A percentile compares a stretch with the other conserved stretches of the same genome.
These are phyloP conservation scores for Chlorociboria aeruginascens DNA, from an alignment of 495 filamentous ascomycete genomes.

Conservation along the genomic window DNA sequence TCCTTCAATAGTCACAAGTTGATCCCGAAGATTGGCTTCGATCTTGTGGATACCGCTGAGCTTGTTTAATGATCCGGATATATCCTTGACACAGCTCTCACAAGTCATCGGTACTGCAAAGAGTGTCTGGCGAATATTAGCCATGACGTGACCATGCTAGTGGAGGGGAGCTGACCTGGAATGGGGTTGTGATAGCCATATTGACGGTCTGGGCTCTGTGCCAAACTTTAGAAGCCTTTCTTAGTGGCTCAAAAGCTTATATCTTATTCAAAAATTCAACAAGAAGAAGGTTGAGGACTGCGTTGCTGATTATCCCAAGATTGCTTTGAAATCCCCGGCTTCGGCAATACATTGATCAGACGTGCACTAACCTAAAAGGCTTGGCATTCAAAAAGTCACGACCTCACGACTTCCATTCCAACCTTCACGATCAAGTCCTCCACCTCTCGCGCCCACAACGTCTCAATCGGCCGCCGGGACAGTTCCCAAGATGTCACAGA, in stretches of 20 bases:
- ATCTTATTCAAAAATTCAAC: no score
- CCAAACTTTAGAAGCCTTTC: not conserved
- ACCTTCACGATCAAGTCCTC: not conserved
- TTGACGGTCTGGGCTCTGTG: not conserved
- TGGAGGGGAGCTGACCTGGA: conserved; percentile 16
- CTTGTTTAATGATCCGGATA: conserved; percentile 62
- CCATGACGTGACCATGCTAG: conserved; percentile 8
- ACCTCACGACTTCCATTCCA: conserved; percentile 4
- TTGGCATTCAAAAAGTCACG: conserved; percentile 17
- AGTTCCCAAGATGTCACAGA: conserved; percentile 47
- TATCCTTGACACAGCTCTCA: conserved; percentile 71
- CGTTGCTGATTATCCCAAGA: not conserved
- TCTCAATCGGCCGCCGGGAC: conserved; percentile 17
- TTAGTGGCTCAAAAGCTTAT: no score
- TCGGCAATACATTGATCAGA: conserved; percentile 1
- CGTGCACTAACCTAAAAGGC: conserved; percentile 7
- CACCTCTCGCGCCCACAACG: not conserved
- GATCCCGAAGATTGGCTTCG: conserved; percentile 49
- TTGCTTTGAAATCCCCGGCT: conserved; percentile 22
- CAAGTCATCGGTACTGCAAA: conserved; percentile 94
- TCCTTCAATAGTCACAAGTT: conserved; percentile 58
- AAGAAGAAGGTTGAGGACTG: not conserved
- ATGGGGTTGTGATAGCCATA: conserved; percentile 22
- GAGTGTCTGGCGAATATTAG: conserved; percentile 50
- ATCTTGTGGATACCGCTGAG: conserved; percentile 62